Evolutionary conservation across 805 yeast species (phyloP).

Genomic region (Nadsonia fulvescens): DNA sequence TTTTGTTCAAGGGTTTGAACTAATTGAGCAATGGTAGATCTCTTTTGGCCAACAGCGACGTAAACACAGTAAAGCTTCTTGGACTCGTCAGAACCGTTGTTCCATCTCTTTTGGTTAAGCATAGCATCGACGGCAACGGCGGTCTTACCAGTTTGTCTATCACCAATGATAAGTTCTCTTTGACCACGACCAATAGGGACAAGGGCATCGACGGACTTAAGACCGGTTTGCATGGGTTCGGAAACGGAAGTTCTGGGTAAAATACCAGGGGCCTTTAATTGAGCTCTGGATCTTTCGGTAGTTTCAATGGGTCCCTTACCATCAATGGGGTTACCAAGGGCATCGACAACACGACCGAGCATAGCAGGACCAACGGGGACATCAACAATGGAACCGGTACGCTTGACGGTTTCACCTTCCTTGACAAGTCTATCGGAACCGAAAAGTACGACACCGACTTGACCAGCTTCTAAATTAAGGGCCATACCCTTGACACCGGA

Average conservation of each 20-base stretch:
- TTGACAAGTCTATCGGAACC: constrained; percentile 97
- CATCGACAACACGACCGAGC: constrained; percentile 98
- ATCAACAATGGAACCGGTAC: constrained; percentile 98
- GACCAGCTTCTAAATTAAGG: constrained; percentile 98
- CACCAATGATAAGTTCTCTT: constrained; percentile 99
- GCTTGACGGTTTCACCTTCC: constrained; percentile 99
- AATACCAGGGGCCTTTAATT: constrained; percentile 99
- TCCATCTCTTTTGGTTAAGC: constrained; percentile 98
- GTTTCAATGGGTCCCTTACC: constrained; percentile 97
- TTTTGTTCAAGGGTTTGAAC: constrained; percentile 97
- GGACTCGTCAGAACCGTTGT: constrained; percentile 82
- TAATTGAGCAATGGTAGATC: constrained; percentile 99
- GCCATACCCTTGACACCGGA: constrained; percentile 99
- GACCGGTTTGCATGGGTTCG: constrained; percentile 99
- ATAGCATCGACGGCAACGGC: constrained; percentile 98
- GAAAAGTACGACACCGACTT: constrained; percentile 98
- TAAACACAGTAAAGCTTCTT: constrained; percentile 99
- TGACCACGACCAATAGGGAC: constrained; percentile 99
- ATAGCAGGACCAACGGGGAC: constrained; percentile 97
- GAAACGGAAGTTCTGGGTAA: constrained; percentile 95
- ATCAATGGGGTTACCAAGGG: constrained; percentile 97
- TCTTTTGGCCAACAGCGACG: constrained; percentile 99
- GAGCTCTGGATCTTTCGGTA: constrained; percentile 78
- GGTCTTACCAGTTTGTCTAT: constrained; percentile 99
- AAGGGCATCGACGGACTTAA: constrained; percentile 95